Evolutionary conservation across 2,329 filamentous ascomycete genomes (phyloP), one percentile per base, ranked within the genome.

Genomic region (Trichoderma arundinaceum): DNA sequence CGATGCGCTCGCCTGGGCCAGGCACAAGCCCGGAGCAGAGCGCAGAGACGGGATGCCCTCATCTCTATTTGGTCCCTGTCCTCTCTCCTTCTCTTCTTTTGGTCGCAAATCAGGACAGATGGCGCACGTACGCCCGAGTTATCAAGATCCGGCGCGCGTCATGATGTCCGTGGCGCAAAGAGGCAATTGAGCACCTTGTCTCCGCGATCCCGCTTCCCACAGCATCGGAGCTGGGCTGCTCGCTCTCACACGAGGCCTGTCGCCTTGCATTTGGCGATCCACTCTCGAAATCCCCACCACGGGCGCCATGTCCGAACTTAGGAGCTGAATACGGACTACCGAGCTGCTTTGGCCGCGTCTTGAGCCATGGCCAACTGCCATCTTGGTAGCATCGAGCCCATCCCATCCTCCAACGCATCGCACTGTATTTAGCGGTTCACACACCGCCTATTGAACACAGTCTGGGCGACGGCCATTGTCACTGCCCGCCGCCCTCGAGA

Each of bases 121-220:
- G 22, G 17, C 54, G 54, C 54, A 58, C 39, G 54, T 46, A 33
- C 54, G 54, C 28, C 39, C 38, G 43, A 51, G 35, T 17, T 52
- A 44, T 32, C 59, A 62, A 62, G 48, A 52, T 62, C 48, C 48
- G 38, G 59, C 39, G 53, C 65, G 52, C 65, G 52, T 64, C 65
- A 64, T 46, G 53, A 35, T 57, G 52, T 28, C 22, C 22, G 22
- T 28, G 28, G 19, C 35, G 53, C 64, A 56, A 72, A 60, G 68
- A 71, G 74, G 71, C 17, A 58, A 58, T 64, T 65, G 58, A 38
- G 22, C 52, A 68, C 70, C 69, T 59, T 72, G 73, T 74, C 72
- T 74, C 61, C 71, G 67, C 69, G 72, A 72, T 74, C 71, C 73
- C 69, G 70, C 71, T 71, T 69, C 73, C 73, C 73, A 75, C 70